Conservation (phyloP, 73 alveolate species). For the Diophrys appendiculata region DNA sequence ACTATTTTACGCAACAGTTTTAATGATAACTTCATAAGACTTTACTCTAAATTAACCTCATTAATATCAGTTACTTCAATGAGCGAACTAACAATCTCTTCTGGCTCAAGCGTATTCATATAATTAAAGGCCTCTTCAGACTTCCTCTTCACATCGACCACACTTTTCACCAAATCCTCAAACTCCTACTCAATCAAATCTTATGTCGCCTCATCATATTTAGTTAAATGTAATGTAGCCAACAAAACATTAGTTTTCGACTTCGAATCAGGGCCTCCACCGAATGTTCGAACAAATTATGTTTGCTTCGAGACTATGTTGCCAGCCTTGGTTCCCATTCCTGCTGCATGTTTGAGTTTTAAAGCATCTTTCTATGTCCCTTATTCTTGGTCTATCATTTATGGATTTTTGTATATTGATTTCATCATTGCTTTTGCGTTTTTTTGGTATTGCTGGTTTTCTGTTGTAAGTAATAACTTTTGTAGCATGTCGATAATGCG, state of each 20-base stretch:
- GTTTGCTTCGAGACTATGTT: no score
- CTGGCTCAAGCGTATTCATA: slow-evolving; percentile 36
- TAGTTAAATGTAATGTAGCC: not conserved
- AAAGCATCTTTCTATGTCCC: no score
- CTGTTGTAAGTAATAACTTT: not conserved
- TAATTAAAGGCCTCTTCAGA: slow-evolving; percentile 42
- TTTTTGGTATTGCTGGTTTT: not conserved
- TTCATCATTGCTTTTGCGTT: not conserved
- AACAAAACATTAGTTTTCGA: not conserved
- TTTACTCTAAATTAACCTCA: slow-evolving; percentile 14
- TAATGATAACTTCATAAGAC: slow-evolving; percentile 3
- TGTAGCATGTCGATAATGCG: not conserved
- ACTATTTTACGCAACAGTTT: slow-evolving; percentile 27
- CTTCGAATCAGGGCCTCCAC: not conserved
- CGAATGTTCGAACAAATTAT: not conserved
- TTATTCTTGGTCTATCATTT: no score
- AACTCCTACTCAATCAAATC: slow-evolving; percentile 52
- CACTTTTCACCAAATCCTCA: slow-evolving; percentile 17
- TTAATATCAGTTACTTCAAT: slow-evolving; percentile 7
- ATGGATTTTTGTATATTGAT: not conserved
- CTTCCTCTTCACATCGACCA: slow-evolving; percentile 34
- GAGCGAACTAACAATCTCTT: slow-evolving; percentile 9
- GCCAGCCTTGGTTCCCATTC: no score
- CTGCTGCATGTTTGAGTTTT: not conserved
- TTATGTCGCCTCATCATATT: slow-evolving; percentile 22